Percentiles rank a stretch among this genome's conserved stretches.
Conservation (phyloP, 2,329 filamentous ascomycete species). For the Trichoderma sp. region DNA sequence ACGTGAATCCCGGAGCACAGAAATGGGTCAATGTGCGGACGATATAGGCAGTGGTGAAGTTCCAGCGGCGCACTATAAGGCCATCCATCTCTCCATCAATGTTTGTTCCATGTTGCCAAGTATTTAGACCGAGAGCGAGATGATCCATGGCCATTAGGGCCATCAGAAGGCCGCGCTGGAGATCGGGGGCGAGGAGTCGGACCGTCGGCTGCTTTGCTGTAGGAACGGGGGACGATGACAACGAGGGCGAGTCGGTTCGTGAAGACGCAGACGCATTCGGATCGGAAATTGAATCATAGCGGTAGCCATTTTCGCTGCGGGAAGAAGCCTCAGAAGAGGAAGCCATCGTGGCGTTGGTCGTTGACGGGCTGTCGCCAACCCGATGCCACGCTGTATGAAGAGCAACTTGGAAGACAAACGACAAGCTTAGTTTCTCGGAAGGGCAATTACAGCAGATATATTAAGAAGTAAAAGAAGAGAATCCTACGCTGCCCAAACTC, state of each 20-base stretch:
- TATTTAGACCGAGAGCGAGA: slow-evolving; percentile 36
- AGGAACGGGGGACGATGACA: background rate
- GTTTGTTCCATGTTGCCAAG: slow-evolving; percentile 42
- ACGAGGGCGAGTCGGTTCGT: background rate
- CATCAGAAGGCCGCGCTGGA: slow-evolving; percentile 46
- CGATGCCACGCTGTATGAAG: background rate
- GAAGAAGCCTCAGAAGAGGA: background rate
- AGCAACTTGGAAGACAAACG: background rate
- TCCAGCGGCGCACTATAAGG: slow-evolving; percentile 36
- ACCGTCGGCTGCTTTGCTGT: slow-evolving; percentile 16
- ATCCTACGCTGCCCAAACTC: background rate
- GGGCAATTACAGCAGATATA: background rate
- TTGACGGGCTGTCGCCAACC: background rate
- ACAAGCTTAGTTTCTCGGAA: background rate
- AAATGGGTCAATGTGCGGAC: slow-evolving; percentile 44
- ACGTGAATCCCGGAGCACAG: slow-evolving; percentile 45
- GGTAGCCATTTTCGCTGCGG: slow-evolving; percentile 16
- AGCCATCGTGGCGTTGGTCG: background rate
- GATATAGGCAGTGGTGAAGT: slow-evolving; percentile 36
- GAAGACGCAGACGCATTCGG: background rate
- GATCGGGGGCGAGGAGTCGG: slow-evolving; percentile 42
- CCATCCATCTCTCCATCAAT: slow-evolving; percentile 38
- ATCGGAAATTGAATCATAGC: slow-evolving; percentile 20
- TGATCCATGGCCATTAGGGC: slow-evolving; percentile 46
- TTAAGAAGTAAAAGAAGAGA: background rate